Evolutionary conservation across 2,329 filamentous ascomycete species (phyloP).

Genomic region (Pestalotiopsis sp.): DNA sequence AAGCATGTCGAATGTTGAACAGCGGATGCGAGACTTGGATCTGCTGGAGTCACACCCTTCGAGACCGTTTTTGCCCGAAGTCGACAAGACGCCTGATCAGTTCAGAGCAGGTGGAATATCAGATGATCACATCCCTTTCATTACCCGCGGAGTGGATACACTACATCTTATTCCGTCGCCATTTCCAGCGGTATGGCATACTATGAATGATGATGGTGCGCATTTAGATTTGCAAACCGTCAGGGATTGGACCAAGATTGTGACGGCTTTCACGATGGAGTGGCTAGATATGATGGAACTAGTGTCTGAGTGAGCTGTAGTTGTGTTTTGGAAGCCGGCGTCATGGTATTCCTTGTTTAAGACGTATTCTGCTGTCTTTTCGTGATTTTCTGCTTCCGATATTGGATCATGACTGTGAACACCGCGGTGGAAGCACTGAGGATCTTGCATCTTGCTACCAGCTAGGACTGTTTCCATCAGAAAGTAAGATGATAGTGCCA

Average conservation of each 20-base stretch:
- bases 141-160: constrained; percentile 72
- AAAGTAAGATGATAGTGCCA: too few species aligned
- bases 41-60: constrained; percentile 46
- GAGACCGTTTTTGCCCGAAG: constrained; percentile 58
- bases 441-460: too few species aligned
- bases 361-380: too few species aligned
- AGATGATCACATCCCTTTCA: constrained; percentile 81
- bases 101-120: constrained; percentile 46
- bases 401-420: too few species aligned
- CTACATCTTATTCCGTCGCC: constrained; percentile 74
- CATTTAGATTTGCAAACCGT: constrained; percentile 73
- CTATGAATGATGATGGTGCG: constrained; percentile 68
- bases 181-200: constrained; percentile 74
- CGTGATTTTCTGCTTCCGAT: too few species aligned
- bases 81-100: constrained; percentile 41
- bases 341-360: background rate
- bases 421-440: too few species aligned
- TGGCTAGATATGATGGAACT: constrained; percentile 71
- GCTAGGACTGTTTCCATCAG: too few species aligned
- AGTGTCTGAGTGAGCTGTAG: constrained; percentile 23
- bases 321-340: background rate
- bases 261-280: constrained; percentile 74
- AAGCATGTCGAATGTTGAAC: constrained; percentile 65
- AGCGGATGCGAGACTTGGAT: constrained; percentile 60
- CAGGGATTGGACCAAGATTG: constrained; percentile 74